Evolutionary conservation across 78 protist genomes (phyloP), one percentile per base, ranked within the genome.

Genomic region (slime mould (Dictyostelium discoideum)): DNA sequence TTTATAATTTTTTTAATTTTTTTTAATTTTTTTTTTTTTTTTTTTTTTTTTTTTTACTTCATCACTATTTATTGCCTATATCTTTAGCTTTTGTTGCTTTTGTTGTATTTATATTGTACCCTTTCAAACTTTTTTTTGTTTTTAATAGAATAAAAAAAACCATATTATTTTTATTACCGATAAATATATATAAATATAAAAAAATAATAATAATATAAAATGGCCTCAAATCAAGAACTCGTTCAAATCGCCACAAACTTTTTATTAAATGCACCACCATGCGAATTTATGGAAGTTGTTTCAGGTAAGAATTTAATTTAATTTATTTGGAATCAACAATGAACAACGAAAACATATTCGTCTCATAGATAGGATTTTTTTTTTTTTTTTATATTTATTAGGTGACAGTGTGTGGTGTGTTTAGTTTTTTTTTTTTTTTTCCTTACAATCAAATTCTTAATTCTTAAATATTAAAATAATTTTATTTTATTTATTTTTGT

Each of bases 241-340:
- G 85, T 92, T 60, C 78, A 87, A 74, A 93, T 92, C 50, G 97
- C 95, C 24, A 96, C 86, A 37, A 72, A 26, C 85, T 97, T 97
- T 92, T 50, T 97, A 44, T 87, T 97, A 87, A 69, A 26, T 63
- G 92, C 98, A 32, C 98, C 98, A 63, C 97, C 98, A 54, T 96
- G 98, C 11, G 98, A 97, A 85, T 92, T 97, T 79, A 85, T 80
- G 40, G 98, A 97, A 72, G 96, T 97, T 60, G 96, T 97, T 63
- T 85, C 95, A 54, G 97, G 97, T 90, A 83, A 39, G 77, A 76
- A 18, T 11, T 44, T 87, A 20, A 18, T 11, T 44, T 87, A 20
- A 32, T 32, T 32, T 32, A 32, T 32, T 32, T 32, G 37, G 37
- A 32, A 32, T 32, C 1, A 32, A 32, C 37, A 32, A 32, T 32